A percentile compares a stretch with the other conserved stretches of the same genome.
Evolutionary conservation across 2,329 filamentous ascomycete genomes (phyloP).

Genomic region (Aspergillus puulaauensis): DNA sequence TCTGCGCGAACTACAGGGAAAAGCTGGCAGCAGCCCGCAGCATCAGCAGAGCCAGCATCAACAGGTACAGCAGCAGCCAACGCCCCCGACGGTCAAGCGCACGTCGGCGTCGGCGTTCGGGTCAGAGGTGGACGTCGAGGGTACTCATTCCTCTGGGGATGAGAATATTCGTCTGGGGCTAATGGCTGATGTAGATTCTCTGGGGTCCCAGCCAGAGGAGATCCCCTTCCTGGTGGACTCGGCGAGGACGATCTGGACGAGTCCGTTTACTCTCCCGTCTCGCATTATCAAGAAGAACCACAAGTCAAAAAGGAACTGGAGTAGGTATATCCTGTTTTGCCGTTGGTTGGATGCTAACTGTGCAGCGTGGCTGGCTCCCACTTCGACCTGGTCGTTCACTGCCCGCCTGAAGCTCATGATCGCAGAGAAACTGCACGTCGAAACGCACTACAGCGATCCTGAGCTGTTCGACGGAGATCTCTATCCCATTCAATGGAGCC

Average conservation of each 20-base stretch:
- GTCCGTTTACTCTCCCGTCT: slow-evolving; percentile 20
- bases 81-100: not conserved
- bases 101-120: slow-evolving; percentile 6
- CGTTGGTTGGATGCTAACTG: too few species aligned
- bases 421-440: slow-evolving; percentile 20
- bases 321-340: slow-evolving; percentile 20
- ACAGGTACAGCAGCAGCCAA: not conserved
- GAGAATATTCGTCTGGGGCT: not conserved
- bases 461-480: slow-evolving; percentile 28
- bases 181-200: not conserved
- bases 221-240: not conserved
- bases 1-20: slow-evolving; percentile 18
- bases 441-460: slow-evolving; percentile 28
- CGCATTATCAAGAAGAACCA: slow-evolving; percentile 17
- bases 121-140: not conserved
- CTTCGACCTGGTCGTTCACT: slow-evolving; percentile 27
- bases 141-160: not conserved
- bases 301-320: slow-evolving; percentile 31
- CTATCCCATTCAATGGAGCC: slow-evolving; percentile 25
- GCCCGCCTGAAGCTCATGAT: slow-evolving; percentile 24
- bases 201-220: not conserved
- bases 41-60: not conserved
- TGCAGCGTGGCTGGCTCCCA: slow-evolving; percentile 14
- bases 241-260: slow-evolving; percentile 17
- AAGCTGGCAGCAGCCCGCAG: not conserved